These are phyloP conservation scores for Colletotrichum melonis DNA, from an alignment of 2,329 filamentous ascomycete genomes.

Conservation along the genomic window DNA sequence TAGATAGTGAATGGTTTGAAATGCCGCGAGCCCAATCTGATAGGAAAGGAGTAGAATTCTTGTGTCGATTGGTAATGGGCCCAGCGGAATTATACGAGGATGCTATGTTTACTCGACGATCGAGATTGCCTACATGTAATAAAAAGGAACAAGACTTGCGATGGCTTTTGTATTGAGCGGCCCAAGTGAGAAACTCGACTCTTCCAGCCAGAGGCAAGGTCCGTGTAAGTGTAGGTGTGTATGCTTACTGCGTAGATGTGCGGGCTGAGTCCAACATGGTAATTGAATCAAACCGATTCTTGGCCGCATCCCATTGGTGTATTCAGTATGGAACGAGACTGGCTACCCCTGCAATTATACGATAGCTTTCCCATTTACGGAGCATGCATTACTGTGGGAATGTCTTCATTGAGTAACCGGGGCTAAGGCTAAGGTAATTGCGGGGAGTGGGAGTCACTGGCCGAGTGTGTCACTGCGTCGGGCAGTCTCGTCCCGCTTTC, in stretches of 20 bases:
- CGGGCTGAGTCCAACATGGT: neutral
- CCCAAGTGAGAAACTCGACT: neutral
- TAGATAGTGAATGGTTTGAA: neutral
- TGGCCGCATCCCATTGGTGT: neutral
- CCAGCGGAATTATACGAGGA: neutral
- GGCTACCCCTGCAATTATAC: neutral
- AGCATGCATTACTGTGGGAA: neutral
- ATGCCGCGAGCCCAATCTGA: no score
- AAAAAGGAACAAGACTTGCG: neutral
- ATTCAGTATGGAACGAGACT: neutral
- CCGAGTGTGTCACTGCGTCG: conserved; percentile 2
- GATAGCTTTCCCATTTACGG: neutral
- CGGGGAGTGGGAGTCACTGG: conserved; percentile 3
- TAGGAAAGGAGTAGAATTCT: no score
- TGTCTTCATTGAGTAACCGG: neutral
- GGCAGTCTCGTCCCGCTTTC: neutral
- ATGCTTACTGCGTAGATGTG: neutral
- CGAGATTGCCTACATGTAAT: neutral
- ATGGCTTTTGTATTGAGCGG: neutral
- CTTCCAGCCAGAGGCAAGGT: neutral
- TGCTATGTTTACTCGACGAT: neutral
- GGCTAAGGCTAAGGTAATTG: neutral
- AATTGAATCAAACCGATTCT: neutral
- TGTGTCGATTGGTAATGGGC: neutral
- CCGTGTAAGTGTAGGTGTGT: neutral